phyloP scores from a whole-genome alignment of 2,329 filamentous ascomycete species.

The Exophiala alcalophila region DNA sequence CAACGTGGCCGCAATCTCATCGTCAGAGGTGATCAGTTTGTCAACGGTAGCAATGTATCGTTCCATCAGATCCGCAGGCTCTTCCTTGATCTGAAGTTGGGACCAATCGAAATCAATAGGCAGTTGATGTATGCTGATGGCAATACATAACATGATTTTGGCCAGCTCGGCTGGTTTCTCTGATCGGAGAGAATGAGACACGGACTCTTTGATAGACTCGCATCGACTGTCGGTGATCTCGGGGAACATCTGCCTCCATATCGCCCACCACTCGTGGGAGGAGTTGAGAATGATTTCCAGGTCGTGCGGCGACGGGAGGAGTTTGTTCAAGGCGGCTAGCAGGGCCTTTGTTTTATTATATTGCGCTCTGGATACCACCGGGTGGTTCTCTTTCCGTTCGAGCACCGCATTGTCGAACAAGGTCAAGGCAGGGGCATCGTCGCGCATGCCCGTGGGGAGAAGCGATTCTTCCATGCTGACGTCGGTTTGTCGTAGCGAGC shows the following conservation, averaged over 20 bases:
- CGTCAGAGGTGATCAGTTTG: conserved; percentile 48
- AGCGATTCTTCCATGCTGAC: conserved; percentile 21
- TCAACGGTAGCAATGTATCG: conserved; percentile 48
- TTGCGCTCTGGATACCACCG: conserved; percentile 30
- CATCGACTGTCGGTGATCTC: conserved; percentile 33
- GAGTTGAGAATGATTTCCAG: conserved; percentile 35
- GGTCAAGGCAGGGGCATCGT: conserved; percentile 38
- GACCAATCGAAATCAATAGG: conserved; percentile 40
- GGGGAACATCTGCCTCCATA: conserved; percentile 38
- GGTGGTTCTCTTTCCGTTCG: conserved; percentile 33
- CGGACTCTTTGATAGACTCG: conserved; percentile 35
- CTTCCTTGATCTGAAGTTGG: conserved; percentile 38
- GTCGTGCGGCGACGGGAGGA: conserved; percentile 37
- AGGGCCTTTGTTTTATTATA: conserved; percentile 32
- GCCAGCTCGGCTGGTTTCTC: conserved; percentile 40
- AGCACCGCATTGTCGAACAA: conserved; percentile 41
- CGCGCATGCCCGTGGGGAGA: conserved; percentile 32
- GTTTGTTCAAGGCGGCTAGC: conserved; percentile 32
- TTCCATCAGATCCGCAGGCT: conserved; percentile 46
- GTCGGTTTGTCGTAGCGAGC: conserved; percentile 19
- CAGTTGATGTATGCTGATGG: conserved; percentile 44
- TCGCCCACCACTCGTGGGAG: conserved; percentile 34
- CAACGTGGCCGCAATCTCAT: conserved; percentile 50
- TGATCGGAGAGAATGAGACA: conserved; percentile 37
- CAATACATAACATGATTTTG: conserved; percentile 45